phyloP scores from a whole-genome alignment of 2,329 filamentous ascomycete species.

The Sporothrix dimorphospora region DNA sequence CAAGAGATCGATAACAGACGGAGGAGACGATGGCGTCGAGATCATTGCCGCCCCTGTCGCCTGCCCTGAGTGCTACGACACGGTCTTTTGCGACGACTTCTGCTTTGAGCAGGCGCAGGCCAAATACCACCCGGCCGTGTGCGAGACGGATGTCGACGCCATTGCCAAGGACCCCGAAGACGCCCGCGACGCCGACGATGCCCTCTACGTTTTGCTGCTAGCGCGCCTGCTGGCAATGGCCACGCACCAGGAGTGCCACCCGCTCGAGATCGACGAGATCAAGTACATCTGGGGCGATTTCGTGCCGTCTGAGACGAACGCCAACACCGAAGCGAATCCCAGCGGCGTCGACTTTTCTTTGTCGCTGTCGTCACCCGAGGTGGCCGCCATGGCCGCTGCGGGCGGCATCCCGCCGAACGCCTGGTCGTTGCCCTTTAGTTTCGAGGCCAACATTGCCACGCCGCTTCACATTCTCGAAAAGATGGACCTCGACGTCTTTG shows the following conservation, averaged over 20 bases:
- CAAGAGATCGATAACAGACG: constrained; percentile 34
- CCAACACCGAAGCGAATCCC: constrained; percentile 55
- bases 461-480: constrained; percentile 80
- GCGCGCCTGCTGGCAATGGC: constrained; percentile 66
- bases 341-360: constrained; percentile 47
- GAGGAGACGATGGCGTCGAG: no score
- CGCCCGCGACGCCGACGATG: constrained; percentile 60
- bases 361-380: background rate
- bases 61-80: constrained; percentile 66
- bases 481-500: constrained; percentile 80
- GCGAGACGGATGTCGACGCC: constrained; percentile 67
- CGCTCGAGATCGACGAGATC: constrained; percentile 65
- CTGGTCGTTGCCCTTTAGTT: constrained; percentile 77
- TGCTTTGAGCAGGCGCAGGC: constrained; percentile 62
- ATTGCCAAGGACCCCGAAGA: constrained; percentile 67
- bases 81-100: constrained; percentile 65
- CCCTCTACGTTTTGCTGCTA: constrained; percentile 65
- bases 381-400: constrained; percentile 35
- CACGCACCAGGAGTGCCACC: constrained; percentile 61
- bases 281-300: constrained; percentile 74
- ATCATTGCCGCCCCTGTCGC: constrained; percentile 51
- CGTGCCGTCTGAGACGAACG: constrained; percentile 55
- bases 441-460: constrained; percentile 72
- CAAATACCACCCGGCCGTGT: constrained; percentile 66
- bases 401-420: constrained; percentile 59